Evolutionary conservation across 495 filamentous ascomycete genomes (phyloP), one percentile per base, ranked within the genome.

Genomic region (Paragyromitra xinjiangensis): DNA sequence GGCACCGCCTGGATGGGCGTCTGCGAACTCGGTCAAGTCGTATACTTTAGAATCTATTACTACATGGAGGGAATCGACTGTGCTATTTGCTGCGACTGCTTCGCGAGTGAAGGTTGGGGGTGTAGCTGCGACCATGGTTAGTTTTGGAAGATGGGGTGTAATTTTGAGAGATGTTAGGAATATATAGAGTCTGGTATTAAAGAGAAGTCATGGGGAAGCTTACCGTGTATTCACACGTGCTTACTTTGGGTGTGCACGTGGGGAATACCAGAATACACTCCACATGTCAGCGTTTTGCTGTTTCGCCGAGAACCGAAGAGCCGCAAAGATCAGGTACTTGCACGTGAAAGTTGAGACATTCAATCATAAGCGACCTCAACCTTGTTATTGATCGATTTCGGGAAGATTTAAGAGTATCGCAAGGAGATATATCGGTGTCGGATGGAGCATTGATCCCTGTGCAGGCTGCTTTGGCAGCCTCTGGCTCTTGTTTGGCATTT

Each of bases 1-100:
- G 85, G 97, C 94, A 85, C 95, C 95, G 77, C 94, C 94, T 22
- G 94, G 94, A 81, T 98, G 94, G 71, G 94, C 94, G 86, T 94
- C 93, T 69, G 95, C 86, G 84, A 98, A 97, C 69, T 96, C 94
- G 55, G 92, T 92, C 56, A 95, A 91, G 84, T 98, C 94, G 86
- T 97, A 98, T 78, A 95, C 93, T 78, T 92, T 92, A 71, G 91
- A 90, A 86, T 98, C 94, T 79, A 98, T 90, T 81, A 98, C 91
- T 80, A 94, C 90, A 90, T 92, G 93, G 69, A 90, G 89, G 14
- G 90, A 91, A 81, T 97, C 92, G 73, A 91, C 90, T 76, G 89
- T 92, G 85, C 92, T 94, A 86, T 98, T 92, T 84, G 90, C 88
- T 62, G 91, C 90, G 81, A 97, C 92, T 75, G 91, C 89, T 29